Conservation (phyloP, 2,329 filamentous ascomycete genomes). For the Setomelanomma holmii region DNA sequence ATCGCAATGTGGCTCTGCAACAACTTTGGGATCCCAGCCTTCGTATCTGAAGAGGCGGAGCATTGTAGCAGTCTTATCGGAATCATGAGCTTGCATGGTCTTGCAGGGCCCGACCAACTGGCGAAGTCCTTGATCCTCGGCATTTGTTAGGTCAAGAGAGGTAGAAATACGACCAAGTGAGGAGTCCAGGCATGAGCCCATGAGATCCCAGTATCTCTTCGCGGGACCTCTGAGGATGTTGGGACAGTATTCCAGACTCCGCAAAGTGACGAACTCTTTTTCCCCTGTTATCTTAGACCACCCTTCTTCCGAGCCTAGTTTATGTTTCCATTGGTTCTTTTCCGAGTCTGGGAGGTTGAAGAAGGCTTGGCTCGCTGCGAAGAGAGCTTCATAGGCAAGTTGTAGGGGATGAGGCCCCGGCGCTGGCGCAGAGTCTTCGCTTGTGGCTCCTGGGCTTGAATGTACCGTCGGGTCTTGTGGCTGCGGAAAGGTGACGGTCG, state of each 20-base stretch:
- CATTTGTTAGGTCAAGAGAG: slow-evolving; percentile 24
- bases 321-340: slow-evolving; percentile 41
- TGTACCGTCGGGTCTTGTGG: slow-evolving; percentile 2
- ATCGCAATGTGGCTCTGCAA: slow-evolving; percentile 48
- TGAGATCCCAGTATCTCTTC: slow-evolving; percentile 42
- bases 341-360: slow-evolving; percentile 33
- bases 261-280: slow-evolving; percentile 50
- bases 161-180: slow-evolving; percentile 34
- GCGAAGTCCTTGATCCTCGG: slow-evolving; percentile 24
- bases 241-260: slow-evolving; percentile 41
- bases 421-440: background rate
- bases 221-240: slow-evolving; percentile 39
- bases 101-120: slow-evolving; percentile 37
- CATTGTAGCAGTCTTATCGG: slow-evolving; percentile 44
- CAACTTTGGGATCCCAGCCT: slow-evolving; percentile 41
- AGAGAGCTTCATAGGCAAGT: slow-evolving; percentile 36
- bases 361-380: slow-evolving; percentile 39
- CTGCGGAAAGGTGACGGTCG: slow-evolving; percentile 42
- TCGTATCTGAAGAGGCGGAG: slow-evolving; percentile 47
- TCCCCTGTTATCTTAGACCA: slow-evolving; percentile 46
- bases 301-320: slow-evolving; percentile 46
- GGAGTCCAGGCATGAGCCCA: slow-evolving; percentile 33
- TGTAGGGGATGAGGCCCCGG: slow-evolving; percentile 37
- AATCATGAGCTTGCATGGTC: slow-evolving; percentile 25
- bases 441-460: background rate